phyloP scores from a whole-genome alignment of 345 rosid species.

The Nephelium lappaceum region DNA sequence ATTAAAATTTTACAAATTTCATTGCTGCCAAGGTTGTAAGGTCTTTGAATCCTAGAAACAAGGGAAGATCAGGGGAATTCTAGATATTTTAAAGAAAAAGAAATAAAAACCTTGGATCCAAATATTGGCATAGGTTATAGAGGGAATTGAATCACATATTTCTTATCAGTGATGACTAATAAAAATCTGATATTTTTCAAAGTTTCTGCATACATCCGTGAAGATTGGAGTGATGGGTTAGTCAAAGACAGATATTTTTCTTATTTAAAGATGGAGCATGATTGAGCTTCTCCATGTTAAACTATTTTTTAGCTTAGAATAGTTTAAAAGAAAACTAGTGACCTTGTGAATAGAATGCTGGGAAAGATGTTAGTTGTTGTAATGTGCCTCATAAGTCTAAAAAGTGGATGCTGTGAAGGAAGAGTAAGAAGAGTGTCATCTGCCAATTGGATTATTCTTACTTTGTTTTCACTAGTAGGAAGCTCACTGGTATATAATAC shows the following conservation, averaged over 20 bases:
- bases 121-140: no score
- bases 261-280: neutral
- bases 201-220: neutral
- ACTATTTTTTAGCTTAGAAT: neutral
- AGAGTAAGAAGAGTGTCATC: neutral
- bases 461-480: constrained; percentile 1
- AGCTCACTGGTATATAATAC: neutral
- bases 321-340: neutral
- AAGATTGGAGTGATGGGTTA: neutral
- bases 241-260: neutral
- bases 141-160: no score
- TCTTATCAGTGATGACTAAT: no score
- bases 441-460: neutral
- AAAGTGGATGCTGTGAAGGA: neutral
- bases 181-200: no score
- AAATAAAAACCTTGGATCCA: no score
- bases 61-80: no score
- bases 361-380: neutral
- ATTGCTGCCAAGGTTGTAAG: no score
- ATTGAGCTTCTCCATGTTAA: neutral
- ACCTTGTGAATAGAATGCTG: neutral
- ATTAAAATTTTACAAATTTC: no score
- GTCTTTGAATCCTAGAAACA: no score
- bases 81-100: no score
- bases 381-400: neutral